Evolutionary conservation across 495 filamentous ascomycete species (phyloP), one percentile per base, ranked within the genome.

Genomic region (Tetracladium setigerum): DNA sequence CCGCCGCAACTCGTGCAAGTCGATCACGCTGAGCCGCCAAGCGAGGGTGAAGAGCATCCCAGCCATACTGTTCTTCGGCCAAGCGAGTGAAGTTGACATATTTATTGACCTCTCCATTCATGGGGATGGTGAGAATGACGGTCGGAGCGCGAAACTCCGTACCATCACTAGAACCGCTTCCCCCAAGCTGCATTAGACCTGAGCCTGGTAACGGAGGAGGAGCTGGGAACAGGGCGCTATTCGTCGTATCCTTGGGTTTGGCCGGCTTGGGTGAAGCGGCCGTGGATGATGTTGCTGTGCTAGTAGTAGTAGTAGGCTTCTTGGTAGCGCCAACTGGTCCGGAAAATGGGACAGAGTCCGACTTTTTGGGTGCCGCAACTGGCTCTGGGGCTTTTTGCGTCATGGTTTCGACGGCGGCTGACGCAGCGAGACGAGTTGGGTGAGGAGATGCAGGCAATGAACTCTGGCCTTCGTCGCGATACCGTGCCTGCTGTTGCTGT

Each of bases 71-170:
- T 43, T 95, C 89, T 62, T 95, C 88, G 16, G 92, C 91, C 59
- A 97, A 69, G 39, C 87, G 87, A 51, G 91, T 89, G 57, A 97
- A 96, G 62, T 97, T 97, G 63, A 98, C 77, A 50, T 91, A 91
- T 46, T 90, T 86, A 60, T 95, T 92, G 13, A 73, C 79, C 52
- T 84, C 81, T 22, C 86, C 86, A 31, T 84, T 73, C 33, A 98
- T 67, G 0, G 87, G 81, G 47, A 98, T 78, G 42, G 88, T 80
- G 2, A 98, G 67, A 47, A 94, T 72, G 49, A 98, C 94, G 38
- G 83, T 95, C 2, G 89, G 86, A 17, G 83, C 81, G n/a, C 56
- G 52, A 17, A 51, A 58, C 33, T 61, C 58, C 15, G 64, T 52
- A 30, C 59, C 64, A 58, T 63, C 62, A 31, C 44, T 53, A 7